Evolutionary conservation across 1,284 basidiomycete genomes (phyloP).

Genomic region (Ganoderma multipileum): DNA sequence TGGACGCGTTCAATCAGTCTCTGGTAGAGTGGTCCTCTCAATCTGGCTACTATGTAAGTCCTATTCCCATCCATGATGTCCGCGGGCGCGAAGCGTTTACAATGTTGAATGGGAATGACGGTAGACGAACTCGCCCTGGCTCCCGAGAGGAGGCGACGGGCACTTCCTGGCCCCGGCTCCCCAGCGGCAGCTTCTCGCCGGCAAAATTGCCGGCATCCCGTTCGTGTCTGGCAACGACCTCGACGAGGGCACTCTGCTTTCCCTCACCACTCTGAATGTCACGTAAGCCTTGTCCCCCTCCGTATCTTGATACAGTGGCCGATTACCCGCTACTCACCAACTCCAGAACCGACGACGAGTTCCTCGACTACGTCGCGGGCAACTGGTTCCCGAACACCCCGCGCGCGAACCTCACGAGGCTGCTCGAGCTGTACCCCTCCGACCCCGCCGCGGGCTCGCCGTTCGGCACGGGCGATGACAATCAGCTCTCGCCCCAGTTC

Average conservation of each 20-base stretch:
- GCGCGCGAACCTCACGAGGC: slow-evolving; percentile 12
- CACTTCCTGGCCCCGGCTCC: slow-evolving; percentile 40
- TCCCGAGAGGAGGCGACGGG: slow-evolving; percentile 48
- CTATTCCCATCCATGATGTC: too few relatives aligned
- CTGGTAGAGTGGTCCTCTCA: slow-evolving; percentile 20
- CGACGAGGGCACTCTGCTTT: slow-evolving; percentile 43
- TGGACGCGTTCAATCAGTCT: slow-evolving; percentile 39
- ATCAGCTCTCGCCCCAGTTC: slow-evolving; percentile 52
- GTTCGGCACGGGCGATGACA: slow-evolving; percentile 51
- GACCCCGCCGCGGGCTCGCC: slow-evolving; percentile 56
- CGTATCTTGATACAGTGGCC: too few relatives aligned
- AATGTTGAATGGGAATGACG: not conserved
- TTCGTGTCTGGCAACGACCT: slow-evolving; percentile 38
- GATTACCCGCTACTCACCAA: not conserved
- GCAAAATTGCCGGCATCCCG: slow-evolving; percentile 36
- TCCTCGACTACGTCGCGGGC: slow-evolving; percentile 24
- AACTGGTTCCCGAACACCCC: slow-evolving; percentile 7
- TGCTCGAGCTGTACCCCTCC: slow-evolving; percentile 41
- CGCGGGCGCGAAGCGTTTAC: too few relatives aligned
- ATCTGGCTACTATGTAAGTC: too few relatives aligned
- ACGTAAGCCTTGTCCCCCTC: slow-evolving; percentile 23
- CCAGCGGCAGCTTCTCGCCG: slow-evolving; percentile 7
- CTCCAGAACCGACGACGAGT: slow-evolving; percentile 28
- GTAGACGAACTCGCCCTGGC: slow-evolving; percentile 37
- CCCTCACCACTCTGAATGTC: slow-evolving; percentile 33